Conservation (phyloP, 306 rosid genomes). For the Alnus glutinosa region DNA sequence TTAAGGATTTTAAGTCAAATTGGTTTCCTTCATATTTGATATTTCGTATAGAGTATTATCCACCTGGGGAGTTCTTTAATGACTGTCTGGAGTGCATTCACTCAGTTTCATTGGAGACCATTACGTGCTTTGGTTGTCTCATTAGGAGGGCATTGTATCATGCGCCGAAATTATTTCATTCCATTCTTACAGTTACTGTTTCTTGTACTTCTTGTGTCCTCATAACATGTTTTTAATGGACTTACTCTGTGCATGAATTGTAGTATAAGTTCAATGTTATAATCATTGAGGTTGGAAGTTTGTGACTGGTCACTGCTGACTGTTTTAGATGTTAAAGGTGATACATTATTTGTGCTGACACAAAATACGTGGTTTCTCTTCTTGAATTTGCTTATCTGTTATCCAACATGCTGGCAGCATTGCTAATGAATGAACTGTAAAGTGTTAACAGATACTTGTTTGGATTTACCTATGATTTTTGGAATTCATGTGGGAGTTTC, state of each 20-base stretch:
- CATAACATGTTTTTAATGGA: background rate
- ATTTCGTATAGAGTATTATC: background rate
- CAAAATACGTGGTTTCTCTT: slow-evolving; percentile 5
- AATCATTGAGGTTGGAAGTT: background rate
- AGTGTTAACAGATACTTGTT: background rate
- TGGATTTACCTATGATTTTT: background rate
- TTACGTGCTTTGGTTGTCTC: background rate
- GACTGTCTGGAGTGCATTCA: slow-evolving; percentile 10
- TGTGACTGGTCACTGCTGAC: slow-evolving; percentile 11
- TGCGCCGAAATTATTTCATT: background rate
- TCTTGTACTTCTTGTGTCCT: background rate
- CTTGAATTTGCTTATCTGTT: slow-evolving; percentile 3
- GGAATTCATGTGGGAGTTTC: background rate
- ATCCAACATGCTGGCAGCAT: background rate
- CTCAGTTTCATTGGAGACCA: slow-evolving; percentile 1
- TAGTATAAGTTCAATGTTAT: background rate
- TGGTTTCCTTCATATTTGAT: background rate
- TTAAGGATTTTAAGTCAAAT: background rate
- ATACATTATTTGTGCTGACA: slow-evolving; percentile 19
- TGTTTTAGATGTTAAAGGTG: background rate
- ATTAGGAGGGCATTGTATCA: background rate
- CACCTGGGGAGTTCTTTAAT: background rate
- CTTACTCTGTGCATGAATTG: background rate
- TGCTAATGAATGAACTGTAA: background rate
- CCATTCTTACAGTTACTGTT: background rate